Evolutionary conservation across 208 protist genomes (phyloP).

Genomic region (Leishmania gerbilli): DNA sequence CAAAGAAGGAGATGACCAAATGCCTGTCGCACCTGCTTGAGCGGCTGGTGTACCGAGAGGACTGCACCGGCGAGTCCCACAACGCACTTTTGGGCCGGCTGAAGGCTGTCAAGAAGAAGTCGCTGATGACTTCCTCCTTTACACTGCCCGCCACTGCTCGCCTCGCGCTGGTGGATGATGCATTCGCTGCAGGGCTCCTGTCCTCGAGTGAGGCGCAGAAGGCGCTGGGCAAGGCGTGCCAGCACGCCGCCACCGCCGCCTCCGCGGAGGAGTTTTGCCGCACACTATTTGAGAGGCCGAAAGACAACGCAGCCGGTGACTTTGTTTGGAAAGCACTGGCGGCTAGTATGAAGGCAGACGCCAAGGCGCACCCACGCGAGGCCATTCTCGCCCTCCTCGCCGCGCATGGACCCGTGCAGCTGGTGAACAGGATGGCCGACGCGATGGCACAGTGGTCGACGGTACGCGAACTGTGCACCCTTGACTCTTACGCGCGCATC

Average conservation of each 20-base stretch:
- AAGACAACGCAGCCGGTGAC: constrained; percentile 15
- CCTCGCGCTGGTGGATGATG: constrained; percentile 44
- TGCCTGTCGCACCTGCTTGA: constrained; percentile 62
- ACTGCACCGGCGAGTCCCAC: constrained; percentile 49
- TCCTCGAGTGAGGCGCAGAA: constrained; percentile 37
- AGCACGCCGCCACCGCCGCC: constrained; percentile 5
- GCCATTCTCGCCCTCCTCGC: constrained; percentile 46
- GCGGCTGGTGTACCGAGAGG: constrained; percentile 72
- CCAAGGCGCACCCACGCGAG: constrained; percentile 40
- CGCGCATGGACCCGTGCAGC: constrained; percentile 24
- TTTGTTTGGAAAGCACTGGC: constrained; percentile 49
- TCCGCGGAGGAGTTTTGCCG: constrained; percentile 23
- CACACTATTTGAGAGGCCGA: constrained; percentile 22
- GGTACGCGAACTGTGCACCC: constrained; percentile 41
- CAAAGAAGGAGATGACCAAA: constrained; percentile 35
- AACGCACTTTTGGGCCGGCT: constrained; percentile 47
- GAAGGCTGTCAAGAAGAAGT: constrained; percentile 21
- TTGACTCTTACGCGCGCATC: constrained; percentile 50
- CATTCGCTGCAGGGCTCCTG: constrained; percentile 31
- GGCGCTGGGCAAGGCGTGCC: constrained; percentile 26
- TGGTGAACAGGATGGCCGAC: constrained; percentile 44
- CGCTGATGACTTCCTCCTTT: constrained; percentile 44
- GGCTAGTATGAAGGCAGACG: constrained; percentile 14
- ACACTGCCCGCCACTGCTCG: constrained; percentile 61
- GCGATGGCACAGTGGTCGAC: constrained; percentile 49